These are phyloP conservation scores for Septoria petroselini DNA, from an alignment of 2,329 filamentous ascomycete species.

Conservation along the genomic window DNA sequence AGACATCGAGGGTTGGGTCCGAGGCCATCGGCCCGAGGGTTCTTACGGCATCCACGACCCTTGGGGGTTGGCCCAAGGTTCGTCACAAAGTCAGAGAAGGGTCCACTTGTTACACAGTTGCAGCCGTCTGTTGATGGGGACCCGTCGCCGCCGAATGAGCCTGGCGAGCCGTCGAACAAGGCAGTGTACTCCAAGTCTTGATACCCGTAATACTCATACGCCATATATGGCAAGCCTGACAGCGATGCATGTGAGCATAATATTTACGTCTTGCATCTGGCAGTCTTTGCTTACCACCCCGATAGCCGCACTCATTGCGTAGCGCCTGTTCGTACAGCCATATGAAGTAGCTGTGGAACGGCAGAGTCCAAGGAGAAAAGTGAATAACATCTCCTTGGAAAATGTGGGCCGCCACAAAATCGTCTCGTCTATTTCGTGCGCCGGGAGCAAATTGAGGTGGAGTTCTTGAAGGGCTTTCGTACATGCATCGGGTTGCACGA, in stretches of 20 bases:
- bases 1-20: slow-evolving; percentile 39
- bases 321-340: slow-evolving; percentile 46
- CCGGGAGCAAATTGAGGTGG: slow-evolving; percentile 17
- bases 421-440: slow-evolving; percentile 29
- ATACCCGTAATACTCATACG: slow-evolving; percentile 49
- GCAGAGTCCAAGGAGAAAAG: slow-evolving; percentile 31
- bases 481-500: slow-evolving; percentile 28
- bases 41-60: slow-evolving; percentile 21
- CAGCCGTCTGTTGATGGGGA: slow-evolving; percentile 44
- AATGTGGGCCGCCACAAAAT: slow-evolving; percentile 33
- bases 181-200: slow-evolving; percentile 46
- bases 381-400: slow-evolving; percentile 25
- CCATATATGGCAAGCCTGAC: slow-evolving; percentile 49
- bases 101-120: slow-evolving; percentile 53
- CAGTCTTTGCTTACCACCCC: slow-evolving; percentile 13
- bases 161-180: slow-evolving; percentile 55
- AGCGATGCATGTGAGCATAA: slow-evolving; percentile 11
- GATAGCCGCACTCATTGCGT: slow-evolving; percentile 37
- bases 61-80: slow-evolving; percentile 50
- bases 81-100: slow-evolving; percentile 48
- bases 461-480: slow-evolving; percentile 21
- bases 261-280: slow-evolving; percentile 34
- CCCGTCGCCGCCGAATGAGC: slow-evolving; percentile 36
- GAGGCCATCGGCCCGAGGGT: slow-evolving; percentile 36
- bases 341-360: slow-evolving; percentile 45